Base-by-base conservation (phyloP, 768 basidiomycete species). In the Suillus paluster region DNA sequence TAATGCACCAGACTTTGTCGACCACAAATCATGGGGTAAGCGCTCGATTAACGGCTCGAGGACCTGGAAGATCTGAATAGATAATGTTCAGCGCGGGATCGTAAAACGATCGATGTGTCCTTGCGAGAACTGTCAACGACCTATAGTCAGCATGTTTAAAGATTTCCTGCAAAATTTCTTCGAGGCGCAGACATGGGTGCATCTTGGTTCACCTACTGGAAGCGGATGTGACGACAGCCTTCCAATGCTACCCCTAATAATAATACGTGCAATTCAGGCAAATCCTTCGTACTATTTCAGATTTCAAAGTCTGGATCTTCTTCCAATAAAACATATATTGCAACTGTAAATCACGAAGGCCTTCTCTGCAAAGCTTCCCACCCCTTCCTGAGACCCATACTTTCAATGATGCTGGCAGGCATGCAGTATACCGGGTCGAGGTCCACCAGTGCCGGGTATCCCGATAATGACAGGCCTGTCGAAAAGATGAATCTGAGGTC, bases 371-470 rank as follows among this genome's bases (percentile, higher is more conserved):
- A 67, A 64, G 68, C 71, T 55, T 71, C 68, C 74, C 74, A 76
- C 27, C 68, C 71, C 70, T 90, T 94, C 66, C 80, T 78, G 60
- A 97, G 79, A 3, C 92, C 94, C 74, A 75, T 83, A 39, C 73
- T 74, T 71, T 91, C 86, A 46, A 72, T 39, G 38, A 55, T 1
- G 90, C 90, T 9, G 95, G 97, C 95, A 99, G 95, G 77, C 97
- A 99, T 70, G 95, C 97, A 55, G 17, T 55, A 55, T 38, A 97
- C 90, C 0, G 97, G 97, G 71, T 99, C 97, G 45, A 99, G 77
- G 66, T 94, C 92, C 17, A 86, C 81, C 23, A 99, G 75, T 2
- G 87, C 90, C 0, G 92, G 91, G 69, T 95, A 96, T 19, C 94
- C 94, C 14, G 98, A 80, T 17, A 98, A 78, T 0, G 95, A 95